Conservation (phyloP, 768 basidiomycete species). For the Chalciporus chontae region DNA sequence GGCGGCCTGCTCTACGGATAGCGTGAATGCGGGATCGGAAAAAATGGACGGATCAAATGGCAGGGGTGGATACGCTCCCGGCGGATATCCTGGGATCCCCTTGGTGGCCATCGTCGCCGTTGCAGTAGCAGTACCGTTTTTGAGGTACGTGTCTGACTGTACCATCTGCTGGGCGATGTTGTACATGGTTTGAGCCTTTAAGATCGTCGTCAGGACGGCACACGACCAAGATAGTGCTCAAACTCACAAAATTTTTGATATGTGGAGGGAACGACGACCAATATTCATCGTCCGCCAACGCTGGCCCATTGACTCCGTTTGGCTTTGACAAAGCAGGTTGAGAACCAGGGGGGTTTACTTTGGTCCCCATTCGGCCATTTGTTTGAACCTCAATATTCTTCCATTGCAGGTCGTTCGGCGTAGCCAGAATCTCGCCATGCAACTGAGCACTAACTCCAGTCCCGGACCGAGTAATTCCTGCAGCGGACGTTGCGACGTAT, state of each 20-base stretch:
- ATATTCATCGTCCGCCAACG: constrained; percentile 55
- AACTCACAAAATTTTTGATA: constrained; percentile 64
- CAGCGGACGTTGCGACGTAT: constrained; percentile 36
- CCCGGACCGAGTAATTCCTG: constrained; percentile 31
- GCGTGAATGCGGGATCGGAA: constrained; percentile 49
- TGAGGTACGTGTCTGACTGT: constrained; percentile 39
- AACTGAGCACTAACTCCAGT: constrained; percentile 34
- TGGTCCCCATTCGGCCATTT: constrained; percentile 24
- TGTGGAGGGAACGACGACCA: constrained; percentile 68
- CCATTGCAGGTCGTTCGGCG: constrained; percentile 60
- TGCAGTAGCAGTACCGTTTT: constrained; percentile 32
- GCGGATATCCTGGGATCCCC: constrained; percentile 36
- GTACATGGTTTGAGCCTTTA: constrained; percentile 61
- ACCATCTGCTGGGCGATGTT: constrained; percentile 66
- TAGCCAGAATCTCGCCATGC: constrained; percentile 57
- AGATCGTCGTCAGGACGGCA: constrained; percentile 31
- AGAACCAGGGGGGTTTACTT: constrained; percentile 14
- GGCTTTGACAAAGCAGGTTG: constrained; percentile 21
- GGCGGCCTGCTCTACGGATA: constrained; percentile 48
- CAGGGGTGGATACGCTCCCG: constrained; percentile 39
- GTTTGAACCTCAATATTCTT: constrained; percentile 33
- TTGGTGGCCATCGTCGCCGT: constrained; percentile 33
- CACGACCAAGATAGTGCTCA: constrained; percentile 22
- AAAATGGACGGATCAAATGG: constrained; percentile 54
- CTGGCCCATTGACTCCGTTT: constrained; percentile 19